Conservation (phyloP, 768 basidiomycete genomes). For the Hysterangium stoloniferum region DNA sequence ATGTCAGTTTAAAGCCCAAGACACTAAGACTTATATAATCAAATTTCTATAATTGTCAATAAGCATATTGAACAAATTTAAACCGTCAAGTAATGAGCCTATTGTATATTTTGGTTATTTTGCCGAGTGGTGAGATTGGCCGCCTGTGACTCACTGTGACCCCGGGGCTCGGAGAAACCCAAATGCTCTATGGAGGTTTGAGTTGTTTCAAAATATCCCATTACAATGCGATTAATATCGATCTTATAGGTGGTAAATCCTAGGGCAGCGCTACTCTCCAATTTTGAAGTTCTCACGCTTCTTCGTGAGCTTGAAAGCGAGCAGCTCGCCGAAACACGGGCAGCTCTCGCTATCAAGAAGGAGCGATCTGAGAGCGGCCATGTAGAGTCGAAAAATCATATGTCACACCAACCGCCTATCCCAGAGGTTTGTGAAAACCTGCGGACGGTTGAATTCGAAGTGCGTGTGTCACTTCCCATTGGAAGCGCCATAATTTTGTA, state of each 20-base stretch:
- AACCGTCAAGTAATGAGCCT: not conserved
- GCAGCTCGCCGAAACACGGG: slow-evolving; percentile 60
- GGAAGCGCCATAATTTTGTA: slow-evolving; percentile 1
- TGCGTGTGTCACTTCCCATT: slow-evolving; percentile 24
- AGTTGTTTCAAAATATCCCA: not conserved
- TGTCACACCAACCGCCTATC: slow-evolving; percentile 24
- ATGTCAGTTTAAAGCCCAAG: no score
- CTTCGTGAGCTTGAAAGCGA: slow-evolving; percentile 71
- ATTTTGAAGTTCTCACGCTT: slow-evolving; percentile 76
- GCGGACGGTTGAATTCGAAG: slow-evolving; percentile 81
- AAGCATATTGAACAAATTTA: not conserved
- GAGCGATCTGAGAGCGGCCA: slow-evolving; percentile 46
- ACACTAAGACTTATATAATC: no score
- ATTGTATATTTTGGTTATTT: not conserved
- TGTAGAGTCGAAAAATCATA: not conserved
- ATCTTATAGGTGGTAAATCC: slow-evolving; percentile 52
- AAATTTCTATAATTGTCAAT: not conserved
- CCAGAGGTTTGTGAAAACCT: slow-evolving; percentile 73
- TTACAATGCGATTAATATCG: not conserved
- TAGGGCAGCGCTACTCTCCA: slow-evolving; percentile 77
- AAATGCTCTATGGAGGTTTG: slow-evolving; percentile 5
- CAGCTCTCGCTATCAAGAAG: slow-evolving; percentile 67
- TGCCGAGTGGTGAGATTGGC: not conserved
- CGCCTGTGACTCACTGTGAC: not conserved
- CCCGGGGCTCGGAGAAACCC: not conserved